A percentile compares a stretch with the other conserved stretches of the same genome.
Conservation (phyloP, 345 rosid genomes). For the Brassica juncea region DNA sequence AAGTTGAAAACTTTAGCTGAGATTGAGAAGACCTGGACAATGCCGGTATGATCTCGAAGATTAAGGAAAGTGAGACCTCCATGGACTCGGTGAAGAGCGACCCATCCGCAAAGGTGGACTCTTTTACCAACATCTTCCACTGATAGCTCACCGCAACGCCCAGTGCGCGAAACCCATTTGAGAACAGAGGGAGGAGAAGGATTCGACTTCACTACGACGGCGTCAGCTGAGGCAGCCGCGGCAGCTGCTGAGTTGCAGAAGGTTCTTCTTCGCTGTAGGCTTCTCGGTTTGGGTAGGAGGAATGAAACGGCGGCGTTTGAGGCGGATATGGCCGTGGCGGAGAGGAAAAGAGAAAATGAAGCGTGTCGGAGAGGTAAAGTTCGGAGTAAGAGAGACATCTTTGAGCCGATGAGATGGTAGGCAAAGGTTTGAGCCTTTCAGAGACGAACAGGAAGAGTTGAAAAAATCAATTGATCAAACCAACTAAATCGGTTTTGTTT, state of each 20-base stretch:
- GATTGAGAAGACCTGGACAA: conserved; percentile 62
- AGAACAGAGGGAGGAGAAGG: conserved; percentile 43
- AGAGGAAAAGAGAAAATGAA: conserved; percentile 44
- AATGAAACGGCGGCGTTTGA: conserved; percentile 29
- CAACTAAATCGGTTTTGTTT: conserved; percentile 12
- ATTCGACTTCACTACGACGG: conserved; percentile 21
- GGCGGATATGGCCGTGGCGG: conserved; percentile 39
- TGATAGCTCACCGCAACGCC: conserved; percentile 67
- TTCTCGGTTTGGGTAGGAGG: conserved; percentile 24
- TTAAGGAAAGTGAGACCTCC: conserved; percentile 91
- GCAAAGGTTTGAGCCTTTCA: conserved; percentile 27
- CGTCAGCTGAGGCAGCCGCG: conserved; percentile 18
- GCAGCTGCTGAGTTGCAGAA: conserved; percentile 33
- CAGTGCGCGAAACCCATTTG: conserved; percentile 71
- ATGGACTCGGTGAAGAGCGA: conserved; percentile 85
- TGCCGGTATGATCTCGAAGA: conserved; percentile 94
- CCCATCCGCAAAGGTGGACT: conserved; percentile 96
- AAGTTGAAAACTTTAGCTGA: background rate
- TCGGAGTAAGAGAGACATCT: conserved; percentile 51
- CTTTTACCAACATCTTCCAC: conserved; percentile 66
- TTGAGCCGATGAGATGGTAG: background rate
- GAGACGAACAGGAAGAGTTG: background rate
- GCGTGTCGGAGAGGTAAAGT: conserved; percentile 44
- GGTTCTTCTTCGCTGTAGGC: conserved; percentile 31
- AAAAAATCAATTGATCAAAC: conserved; percentile 6